Percentiles rank a stretch among this genome's conserved stretches.
Evolutionary conservation across 1,284 basidiomycete species (phyloP).

Genomic region (Singerocomus inundabilis): DNA sequence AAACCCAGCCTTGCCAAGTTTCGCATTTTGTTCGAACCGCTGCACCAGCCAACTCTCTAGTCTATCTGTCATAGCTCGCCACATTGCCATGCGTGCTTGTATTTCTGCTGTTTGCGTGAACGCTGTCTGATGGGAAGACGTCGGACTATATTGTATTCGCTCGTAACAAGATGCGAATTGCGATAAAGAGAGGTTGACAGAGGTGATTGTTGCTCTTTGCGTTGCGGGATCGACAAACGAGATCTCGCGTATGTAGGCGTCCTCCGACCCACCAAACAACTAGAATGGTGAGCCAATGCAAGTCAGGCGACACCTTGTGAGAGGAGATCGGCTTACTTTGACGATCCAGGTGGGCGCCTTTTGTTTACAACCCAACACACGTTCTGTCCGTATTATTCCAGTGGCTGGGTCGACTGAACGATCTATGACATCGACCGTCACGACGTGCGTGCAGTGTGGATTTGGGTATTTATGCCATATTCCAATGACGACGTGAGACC

Average conservation of each 20-base stretch:
- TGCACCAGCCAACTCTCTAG: slow-evolving; percentile 82
- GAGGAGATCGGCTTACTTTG: slow-evolving; percentile 54
- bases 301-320: slow-evolving; percentile 1
- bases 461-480: slow-evolving; percentile 98
- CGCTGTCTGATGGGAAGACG: slow-evolving; percentile 55
- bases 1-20: slow-evolving; percentile 81
- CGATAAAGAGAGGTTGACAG: slow-evolving; percentile 87
- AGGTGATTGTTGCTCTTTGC: slow-evolving; percentile 79
- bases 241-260: slow-evolving; percentile 92
- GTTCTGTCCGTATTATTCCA: slow-evolving; percentile 85
- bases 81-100: slow-evolving; percentile 74
- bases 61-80: slow-evolving; percentile 74
- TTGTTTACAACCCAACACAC: slow-evolving; percentile 83
- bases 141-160: slow-evolving; percentile 82
- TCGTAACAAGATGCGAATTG: slow-evolving; percentile 90
- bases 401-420: slow-evolving; percentile 80
- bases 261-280: slow-evolving; percentile 87
- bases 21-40: slow-evolving; percentile 86
- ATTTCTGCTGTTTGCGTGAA: slow-evolving; percentile 85
- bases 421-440: slow-evolving; percentile 87
- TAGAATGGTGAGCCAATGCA: slow-evolving; percentile 32
- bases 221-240: slow-evolving; percentile 85
- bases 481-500: slow-evolving; percentile 83
- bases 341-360: slow-evolving; percentile 82
- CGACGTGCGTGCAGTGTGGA: slow-evolving; percentile 87